Evolutionary conservation across 2,329 filamentous ascomycete species (phyloP).

Genomic region (Apiospora rasikravindrae): DNA sequence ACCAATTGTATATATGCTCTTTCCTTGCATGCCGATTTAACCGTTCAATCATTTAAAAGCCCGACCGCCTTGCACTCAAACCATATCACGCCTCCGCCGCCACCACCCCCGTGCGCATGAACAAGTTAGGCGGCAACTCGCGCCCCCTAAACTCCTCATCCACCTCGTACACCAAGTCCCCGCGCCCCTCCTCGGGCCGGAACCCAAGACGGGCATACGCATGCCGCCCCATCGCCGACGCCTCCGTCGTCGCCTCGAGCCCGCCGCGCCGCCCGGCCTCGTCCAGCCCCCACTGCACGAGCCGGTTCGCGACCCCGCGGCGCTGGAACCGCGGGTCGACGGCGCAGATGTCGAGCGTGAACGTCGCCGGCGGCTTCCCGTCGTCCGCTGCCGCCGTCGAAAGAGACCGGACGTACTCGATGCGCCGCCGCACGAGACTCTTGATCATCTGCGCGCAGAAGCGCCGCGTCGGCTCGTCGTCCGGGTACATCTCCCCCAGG

Average conservation of each 20-base stretch:
- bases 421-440: conserved; percentile 50
- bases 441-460: conserved; percentile 51
- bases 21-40: too few relatives aligned
- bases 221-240: conserved; percentile 52
- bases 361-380: conserved; percentile 48
- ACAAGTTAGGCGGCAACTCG: conserved; percentile 49
- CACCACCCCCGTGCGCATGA: conserved; percentile 46
- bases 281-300: conserved; percentile 55
- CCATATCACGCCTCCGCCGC: neutral
- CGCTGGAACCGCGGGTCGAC: conserved; percentile 61
- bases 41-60: too few relatives aligned
- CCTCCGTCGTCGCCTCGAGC: conserved; percentile 51
- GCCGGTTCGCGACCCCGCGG: conserved; percentile 47
- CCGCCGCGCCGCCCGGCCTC: conserved; percentile 47
- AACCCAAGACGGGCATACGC: conserved; percentile 55
- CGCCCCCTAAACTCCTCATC: conserved; percentile 48
- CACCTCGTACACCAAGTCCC: conserved; percentile 49
- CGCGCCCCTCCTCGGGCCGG: conserved; percentile 37
- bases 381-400: conserved; percentile 26
- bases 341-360: conserved; percentile 56
- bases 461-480: conserved; percentile 48
- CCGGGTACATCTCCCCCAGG: conserved; percentile 46
- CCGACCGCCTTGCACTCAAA: neutral
- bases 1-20: too few relatives aligned
- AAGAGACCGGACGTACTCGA: conserved; percentile 42